Evolutionary conservation across 352 stramenopile genomes (phyloP), one percentile per base, ranked within the genome.

Genomic region (Globisporangium cederbergense): DNA sequence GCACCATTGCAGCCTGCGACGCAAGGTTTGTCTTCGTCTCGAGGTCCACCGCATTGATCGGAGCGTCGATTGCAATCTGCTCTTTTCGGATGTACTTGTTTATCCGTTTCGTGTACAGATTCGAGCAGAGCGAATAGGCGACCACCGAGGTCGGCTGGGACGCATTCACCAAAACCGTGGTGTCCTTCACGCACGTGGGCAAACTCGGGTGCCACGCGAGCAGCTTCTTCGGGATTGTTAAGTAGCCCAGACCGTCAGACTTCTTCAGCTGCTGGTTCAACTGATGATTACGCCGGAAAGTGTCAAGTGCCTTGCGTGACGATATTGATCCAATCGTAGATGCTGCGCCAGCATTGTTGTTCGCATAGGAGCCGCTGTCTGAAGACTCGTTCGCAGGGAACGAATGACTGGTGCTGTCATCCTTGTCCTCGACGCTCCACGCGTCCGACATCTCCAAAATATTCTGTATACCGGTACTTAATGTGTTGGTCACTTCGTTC

Each of bases 131-230:
- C 28, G 86, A 94, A 47, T 93, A 96, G 7, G 88, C 88, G 11
- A 95, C 86, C 10, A 94, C 81, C 5, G 88, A 96, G 32, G 88
- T 96, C 4, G 86, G 88, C 62, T 96, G 83, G 3, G 78, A 79
- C 5, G 78, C 71, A 63, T 93, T 95, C 20, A 96, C 88, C 7
- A 95, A 65, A 14, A 96, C 82, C 10, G 80, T 79, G 3, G 74
- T 84, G 59, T 93, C 85, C 53, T 90, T 84, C 10, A 84, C 78
- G 9, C 88, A 86, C 36, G 76, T 67, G 9, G 83, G 81, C 20
- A 96, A 67, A 62, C 82, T 93, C 8, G 88, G 88, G 43, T 96
- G 86, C 79, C 86, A 95, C 45, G 79, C 74, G 3, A 96, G 73
- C 53, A 96, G 64, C n/a, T 79, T 67, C 70, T 91, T 93, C 1